These are phyloP conservation scores for Myrmaecium sp. DNA, from an alignment of 2,329 filamentous ascomycete genomes.

Conservation along the genomic window DNA sequence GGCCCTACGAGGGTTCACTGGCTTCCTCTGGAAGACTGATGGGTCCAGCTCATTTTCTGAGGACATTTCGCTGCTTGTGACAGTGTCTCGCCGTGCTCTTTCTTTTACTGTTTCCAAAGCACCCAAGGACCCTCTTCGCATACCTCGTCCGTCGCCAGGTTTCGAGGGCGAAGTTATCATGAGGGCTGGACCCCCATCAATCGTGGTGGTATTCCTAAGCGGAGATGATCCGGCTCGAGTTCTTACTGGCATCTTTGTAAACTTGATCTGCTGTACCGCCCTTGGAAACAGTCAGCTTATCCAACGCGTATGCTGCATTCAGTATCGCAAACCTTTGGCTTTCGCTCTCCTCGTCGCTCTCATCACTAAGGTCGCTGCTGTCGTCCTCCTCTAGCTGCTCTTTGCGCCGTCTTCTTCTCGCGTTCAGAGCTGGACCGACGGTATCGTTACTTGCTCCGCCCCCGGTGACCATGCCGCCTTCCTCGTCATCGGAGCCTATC, in stretches of 20 bases:
- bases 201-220: conserved; percentile 43
- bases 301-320: background rate
- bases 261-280: conserved; percentile 81
- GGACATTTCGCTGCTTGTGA: conserved; percentile 68
- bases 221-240: conserved; percentile 79
- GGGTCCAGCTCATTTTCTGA: conserved; percentile 67
- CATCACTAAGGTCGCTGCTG: conserved; percentile 70
- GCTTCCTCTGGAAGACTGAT: conserved; percentile 45
- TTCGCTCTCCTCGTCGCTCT: conserved; percentile 64
- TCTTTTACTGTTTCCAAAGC: conserved; percentile 54
- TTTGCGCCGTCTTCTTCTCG: conserved; percentile 48
- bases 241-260: conserved; percentile 85
- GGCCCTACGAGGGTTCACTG: conserved; percentile 43
- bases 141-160: conserved; percentile 20
- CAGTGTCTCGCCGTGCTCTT: conserved; percentile 53
- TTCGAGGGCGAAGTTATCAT: conserved; percentile 39
- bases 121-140: conserved; percentile 53
- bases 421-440: conserved; percentile 44
- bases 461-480: conserved; percentile 52
- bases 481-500: conserved; percentile 55
- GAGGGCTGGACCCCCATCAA: conserved; percentile 37
- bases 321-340: conserved; percentile 12
- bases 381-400: conserved; percentile 74
- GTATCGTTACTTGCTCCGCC: conserved; percentile 48
- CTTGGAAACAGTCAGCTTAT: conserved; percentile 1